Evolutionary conservation across 1,139 yeast genomes (phyloP).

Genomic region (Suhomyces anneliseae): DNA sequence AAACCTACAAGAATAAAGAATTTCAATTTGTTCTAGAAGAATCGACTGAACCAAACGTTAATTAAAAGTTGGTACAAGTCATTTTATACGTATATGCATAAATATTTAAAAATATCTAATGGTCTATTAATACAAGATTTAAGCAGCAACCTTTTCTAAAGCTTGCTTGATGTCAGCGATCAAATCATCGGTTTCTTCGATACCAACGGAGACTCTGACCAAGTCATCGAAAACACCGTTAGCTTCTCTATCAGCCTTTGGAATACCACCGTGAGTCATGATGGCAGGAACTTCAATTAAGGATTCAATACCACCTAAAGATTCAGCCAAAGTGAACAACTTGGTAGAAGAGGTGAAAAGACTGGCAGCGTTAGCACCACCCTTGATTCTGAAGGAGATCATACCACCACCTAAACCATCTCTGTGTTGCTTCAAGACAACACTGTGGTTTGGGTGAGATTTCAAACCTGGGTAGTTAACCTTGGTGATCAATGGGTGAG

Average conservation of each 20-base stretch:
- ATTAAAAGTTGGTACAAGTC: not conserved
- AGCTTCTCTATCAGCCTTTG: conserved; percentile 74
- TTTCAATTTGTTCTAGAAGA: too few species aligned
- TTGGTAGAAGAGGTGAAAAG: conserved; percentile 72
- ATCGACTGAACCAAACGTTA: too few species aligned
- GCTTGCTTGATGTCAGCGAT: conserved; percentile 75
- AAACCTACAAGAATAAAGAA: too few species aligned
- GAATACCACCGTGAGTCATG: conserved; percentile 93
- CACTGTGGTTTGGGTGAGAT: conserved; percentile 61
- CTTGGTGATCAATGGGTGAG: conserved; percentile 53
- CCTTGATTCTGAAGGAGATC: conserved; percentile 83
- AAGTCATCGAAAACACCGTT: conserved; percentile 83
- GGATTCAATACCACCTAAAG: conserved; percentile 88
- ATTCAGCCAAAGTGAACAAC: conserved; percentile 83
- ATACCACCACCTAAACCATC: conserved; percentile 90
- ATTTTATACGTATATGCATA: not conserved
- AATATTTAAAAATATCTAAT: not conserved
- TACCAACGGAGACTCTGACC: conserved; percentile 82
- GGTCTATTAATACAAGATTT: conserved; percentile 3
- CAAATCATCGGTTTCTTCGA: conserved; percentile 80
- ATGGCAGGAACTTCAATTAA: conserved; percentile 86
- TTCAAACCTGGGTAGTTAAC: conserved; percentile 85
- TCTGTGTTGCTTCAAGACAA: conserved; percentile 76
- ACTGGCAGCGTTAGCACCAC: conserved; percentile 78
- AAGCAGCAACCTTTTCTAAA: conserved; percentile 35